These are phyloP conservation scores for Phytophthora pistaciae DNA, from an alignment of 352 stramenopile species.

Conservation along the genomic window DNA sequence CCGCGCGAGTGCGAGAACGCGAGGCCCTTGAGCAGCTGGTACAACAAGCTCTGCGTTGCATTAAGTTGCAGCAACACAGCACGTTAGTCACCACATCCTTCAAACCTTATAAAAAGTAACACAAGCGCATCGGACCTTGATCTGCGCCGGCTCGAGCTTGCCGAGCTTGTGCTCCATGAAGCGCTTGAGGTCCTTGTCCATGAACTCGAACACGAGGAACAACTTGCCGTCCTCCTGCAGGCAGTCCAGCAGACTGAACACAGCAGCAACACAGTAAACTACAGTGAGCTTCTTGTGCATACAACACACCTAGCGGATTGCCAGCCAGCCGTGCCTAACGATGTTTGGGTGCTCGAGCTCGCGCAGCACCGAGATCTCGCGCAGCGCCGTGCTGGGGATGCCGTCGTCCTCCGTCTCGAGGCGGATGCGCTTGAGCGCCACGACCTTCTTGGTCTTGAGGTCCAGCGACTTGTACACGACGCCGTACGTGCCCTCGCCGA, in stretches of 20 bases:
- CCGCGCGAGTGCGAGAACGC: constrained; percentile 89
- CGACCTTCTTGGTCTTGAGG: constrained; percentile 90
- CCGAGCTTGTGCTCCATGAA: constrained; percentile 94
- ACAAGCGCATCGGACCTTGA: constrained; percentile 65
- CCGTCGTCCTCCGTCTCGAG: constrained; percentile 99
- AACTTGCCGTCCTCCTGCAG: constrained; percentile 96
- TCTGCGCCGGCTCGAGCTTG: constrained; percentile 59
- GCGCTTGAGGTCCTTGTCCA: constrained; percentile 98
- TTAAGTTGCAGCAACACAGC: neutral
- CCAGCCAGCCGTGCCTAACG: constrained; percentile 92
- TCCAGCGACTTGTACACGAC: constrained; percentile 97
- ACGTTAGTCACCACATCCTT: neutral
- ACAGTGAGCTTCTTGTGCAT: neutral
- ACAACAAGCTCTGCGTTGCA: constrained; percentile 65
- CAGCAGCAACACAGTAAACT: neutral
- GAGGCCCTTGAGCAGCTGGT: constrained; percentile 89
- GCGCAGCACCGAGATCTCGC: constrained; percentile 98
- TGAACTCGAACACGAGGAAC: constrained; percentile 99
- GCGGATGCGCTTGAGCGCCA: constrained; percentile 97
- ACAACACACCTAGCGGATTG: no score
- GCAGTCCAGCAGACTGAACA: constrained; percentile 91
- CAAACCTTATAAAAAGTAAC: no score
- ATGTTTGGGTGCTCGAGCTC: constrained; percentile 99
- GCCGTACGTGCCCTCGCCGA: constrained; percentile 97
- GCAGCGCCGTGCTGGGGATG: constrained; percentile 98